Conservation (phyloP, 2,329 filamentous ascomycete species). For the Phoma sp. region DNA sequence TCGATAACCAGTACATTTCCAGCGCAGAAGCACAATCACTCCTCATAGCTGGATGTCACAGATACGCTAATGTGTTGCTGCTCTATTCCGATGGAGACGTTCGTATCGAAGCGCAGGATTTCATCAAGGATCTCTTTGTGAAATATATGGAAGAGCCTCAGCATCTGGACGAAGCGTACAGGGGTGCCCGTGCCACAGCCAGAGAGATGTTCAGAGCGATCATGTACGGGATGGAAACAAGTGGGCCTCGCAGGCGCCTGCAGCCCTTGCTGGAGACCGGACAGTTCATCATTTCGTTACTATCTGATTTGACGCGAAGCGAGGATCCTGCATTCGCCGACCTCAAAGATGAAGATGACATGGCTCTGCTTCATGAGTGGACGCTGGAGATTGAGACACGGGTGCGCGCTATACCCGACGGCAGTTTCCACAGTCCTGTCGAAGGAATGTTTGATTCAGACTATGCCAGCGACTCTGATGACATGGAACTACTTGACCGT, state of each 20-base stretch:
- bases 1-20: neutral
- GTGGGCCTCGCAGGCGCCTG: constrained; percentile 31
- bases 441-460: constrained; percentile 43
- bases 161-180: constrained; percentile 21
- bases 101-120: constrained; percentile 27
- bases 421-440: constrained; percentile 37
- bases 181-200: neutral
- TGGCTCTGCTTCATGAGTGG: constrained; percentile 30
- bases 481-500: constrained; percentile 32
- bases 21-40: constrained; percentile 27
- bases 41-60: constrained; percentile 24
- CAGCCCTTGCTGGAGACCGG: constrained; percentile 33
- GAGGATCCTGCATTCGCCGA: constrained; percentile 28
- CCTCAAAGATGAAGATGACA: constrained; percentile 32
- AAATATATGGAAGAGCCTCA: constrained; percentile 7
- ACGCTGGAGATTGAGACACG: constrained; percentile 31
- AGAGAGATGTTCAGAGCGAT: constrained; percentile 22
- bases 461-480: constrained; percentile 47
- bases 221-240: constrained; percentile 29
- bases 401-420: constrained; percentile 36
- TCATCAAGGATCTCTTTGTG: constrained; percentile 35
- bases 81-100: constrained; percentile 38
- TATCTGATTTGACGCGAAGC: constrained; percentile 26
- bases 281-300: constrained; percentile 24
- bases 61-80: constrained; percentile 34